Evolutionary conservation across 176 grass and related monocot genomes (phyloP).

Genomic region (Oryza nivara): DNA sequence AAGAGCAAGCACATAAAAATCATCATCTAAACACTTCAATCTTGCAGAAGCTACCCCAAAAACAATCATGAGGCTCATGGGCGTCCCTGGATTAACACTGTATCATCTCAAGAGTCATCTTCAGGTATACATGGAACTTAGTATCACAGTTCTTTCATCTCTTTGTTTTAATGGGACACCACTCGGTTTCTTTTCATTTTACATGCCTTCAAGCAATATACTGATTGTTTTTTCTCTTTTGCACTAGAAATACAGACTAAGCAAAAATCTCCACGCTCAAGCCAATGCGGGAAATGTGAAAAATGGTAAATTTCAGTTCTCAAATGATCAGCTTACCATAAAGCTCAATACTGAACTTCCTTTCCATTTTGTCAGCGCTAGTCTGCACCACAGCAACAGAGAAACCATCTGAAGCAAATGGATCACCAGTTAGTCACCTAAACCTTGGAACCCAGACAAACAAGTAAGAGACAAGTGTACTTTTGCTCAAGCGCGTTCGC

Average conservation of each 20-base stretch:
- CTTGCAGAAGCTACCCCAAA: slow-evolving; percentile 92
- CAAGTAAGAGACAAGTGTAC: slow-evolving; percentile 68
- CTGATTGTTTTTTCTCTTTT: slow-evolving; percentile 51
- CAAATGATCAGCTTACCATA: slow-evolving; percentile 7
- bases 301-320: slow-evolving; percentile 55
- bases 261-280: slow-evolving; percentile 87
- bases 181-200: slow-evolving; percentile 7
- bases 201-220: slow-evolving; percentile 31
- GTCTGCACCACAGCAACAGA: slow-evolving; percentile 56
- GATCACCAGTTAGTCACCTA: slow-evolving; percentile 51
- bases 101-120: slow-evolving; percentile 99
- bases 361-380: slow-evolving; percentile 52
- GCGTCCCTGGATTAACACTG: slow-evolving; percentile 86
- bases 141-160: slow-evolving; percentile 15
- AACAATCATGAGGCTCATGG: slow-evolving; percentile 95
- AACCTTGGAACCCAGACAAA: slow-evolving; percentile 62
- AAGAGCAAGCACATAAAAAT: slow-evolving; percentile 20
- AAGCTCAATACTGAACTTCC: slow-evolving; percentile 33
- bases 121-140: slow-evolving; percentile 68
- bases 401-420: slow-evolving; percentile 69
- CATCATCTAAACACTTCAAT: slow-evolving; percentile 27
- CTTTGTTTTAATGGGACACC: neutral
- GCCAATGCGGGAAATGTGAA: slow-evolving; percentile 57
- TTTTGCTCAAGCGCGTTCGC: slow-evolving; percentile 32
- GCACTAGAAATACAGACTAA: slow-evolving; percentile 92